Conservation (phyloP, 2,329 filamentous ascomycete genomes). For the Colletotrichum gloeosporioides region DNA sequence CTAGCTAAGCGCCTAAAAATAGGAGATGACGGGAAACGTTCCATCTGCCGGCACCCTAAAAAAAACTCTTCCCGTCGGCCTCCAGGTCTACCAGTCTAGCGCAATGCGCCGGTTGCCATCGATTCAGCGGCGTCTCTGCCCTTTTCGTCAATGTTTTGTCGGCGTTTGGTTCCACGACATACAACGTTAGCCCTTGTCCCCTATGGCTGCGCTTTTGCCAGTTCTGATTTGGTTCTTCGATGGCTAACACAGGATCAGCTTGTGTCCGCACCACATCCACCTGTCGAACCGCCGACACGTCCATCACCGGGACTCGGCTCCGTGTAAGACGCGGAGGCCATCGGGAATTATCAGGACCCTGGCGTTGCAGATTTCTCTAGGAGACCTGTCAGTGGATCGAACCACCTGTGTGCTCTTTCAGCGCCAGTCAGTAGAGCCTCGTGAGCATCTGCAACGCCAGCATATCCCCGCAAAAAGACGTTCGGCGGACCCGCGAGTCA, state of each 20-base stretch:
- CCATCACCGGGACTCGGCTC: background rate
- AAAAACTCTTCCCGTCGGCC: background rate
- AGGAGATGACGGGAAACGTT: background rate
- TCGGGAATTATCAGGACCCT: background rate
- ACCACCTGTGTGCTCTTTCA: background rate
- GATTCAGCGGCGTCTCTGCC: background rate
- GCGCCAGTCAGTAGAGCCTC: background rate
- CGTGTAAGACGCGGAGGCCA: background rate
- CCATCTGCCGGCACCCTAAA: background rate
- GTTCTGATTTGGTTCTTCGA: background rate
- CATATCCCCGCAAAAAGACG: background rate
- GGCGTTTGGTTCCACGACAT: background rate
- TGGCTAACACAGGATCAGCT: background rate
- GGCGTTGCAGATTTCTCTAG: background rate
- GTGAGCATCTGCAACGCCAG: background rate
- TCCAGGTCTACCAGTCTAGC: background rate
- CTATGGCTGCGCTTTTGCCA: background rate
- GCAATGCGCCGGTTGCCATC: background rate
- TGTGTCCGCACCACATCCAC: background rate
- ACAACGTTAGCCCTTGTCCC: background rate
- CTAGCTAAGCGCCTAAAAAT: background rate
- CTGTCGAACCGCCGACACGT: background rate
- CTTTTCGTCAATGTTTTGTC: background rate
- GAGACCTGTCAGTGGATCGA: background rate
- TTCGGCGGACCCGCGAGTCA: background rate